A percentile compares a stretch with the other conserved stretches of the same genome.
These are phyloP conservation scores for Verticillium nonalfalfae DNA, from an alignment of 2,329 filamentous ascomycete genomes.

Conservation along the genomic window DNA sequence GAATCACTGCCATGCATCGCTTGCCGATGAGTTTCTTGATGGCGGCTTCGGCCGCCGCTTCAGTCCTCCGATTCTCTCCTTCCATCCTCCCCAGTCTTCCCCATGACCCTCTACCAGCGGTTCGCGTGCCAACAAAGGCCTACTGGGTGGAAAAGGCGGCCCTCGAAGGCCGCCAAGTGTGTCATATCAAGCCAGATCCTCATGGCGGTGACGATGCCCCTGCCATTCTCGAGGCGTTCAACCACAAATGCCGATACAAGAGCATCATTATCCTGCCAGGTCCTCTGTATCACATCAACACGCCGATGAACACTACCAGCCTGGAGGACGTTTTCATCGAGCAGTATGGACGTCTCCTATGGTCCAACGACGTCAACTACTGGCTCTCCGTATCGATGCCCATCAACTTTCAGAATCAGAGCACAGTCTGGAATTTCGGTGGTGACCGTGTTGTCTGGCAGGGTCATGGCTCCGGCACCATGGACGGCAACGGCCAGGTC, in stretches of 20 bases:
- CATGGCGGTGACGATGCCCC: constrained; percentile 23
- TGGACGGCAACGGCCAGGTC: constrained; percentile 53
- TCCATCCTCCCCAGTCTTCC: background rate
- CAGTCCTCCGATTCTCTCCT: background rate
- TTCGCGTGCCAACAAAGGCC: background rate
- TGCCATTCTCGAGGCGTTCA: constrained; percentile 23
- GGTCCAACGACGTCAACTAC: constrained; percentile 40
- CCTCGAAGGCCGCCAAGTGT: constrained; percentile 21
- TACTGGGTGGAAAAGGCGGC: constrained; percentile 27
- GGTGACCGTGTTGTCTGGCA: constrained; percentile 42
- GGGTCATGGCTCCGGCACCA: constrained; percentile 43
- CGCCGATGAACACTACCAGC: constrained; percentile 24
- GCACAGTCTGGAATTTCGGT: constrained; percentile 47
- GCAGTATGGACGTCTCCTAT: constrained; percentile 28
- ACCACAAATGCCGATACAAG: constrained; percentile 18
- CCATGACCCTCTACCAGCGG: background rate
- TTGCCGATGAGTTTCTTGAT: background rate
- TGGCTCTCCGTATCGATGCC: constrained; percentile 45
- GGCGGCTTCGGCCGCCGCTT: background rate
- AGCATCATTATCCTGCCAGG: constrained; percentile 25
- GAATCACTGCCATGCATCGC: background rate
- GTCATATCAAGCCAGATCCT: constrained; percentile 18
- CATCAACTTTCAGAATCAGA: constrained; percentile 49
- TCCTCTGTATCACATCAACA: constrained; percentile 24
- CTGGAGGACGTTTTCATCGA: constrained; percentile 36